These are phyloP conservation scores for Fusarium euwallaceae DNA, from an alignment of 2,329 filamentous ascomycete species.

Conservation along the genomic window DNA sequence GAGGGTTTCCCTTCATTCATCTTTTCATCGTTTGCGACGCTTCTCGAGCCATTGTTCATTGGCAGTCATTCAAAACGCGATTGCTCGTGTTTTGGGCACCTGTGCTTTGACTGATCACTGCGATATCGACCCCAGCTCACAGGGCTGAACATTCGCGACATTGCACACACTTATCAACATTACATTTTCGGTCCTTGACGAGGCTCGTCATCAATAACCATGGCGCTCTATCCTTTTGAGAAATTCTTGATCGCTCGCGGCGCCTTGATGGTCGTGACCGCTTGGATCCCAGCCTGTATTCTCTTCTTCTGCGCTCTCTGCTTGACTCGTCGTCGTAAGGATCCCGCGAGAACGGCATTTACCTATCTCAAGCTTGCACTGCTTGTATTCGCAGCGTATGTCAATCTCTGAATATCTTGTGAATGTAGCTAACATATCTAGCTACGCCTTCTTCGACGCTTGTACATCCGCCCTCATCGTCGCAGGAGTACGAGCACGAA, in stretches of 20 bases:
- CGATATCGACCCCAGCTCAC: background rate
- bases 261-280: slow-evolving; percentile 29
- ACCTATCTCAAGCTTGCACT: slow-evolving; percentile 44
- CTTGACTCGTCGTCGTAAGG: slow-evolving; percentile 35
- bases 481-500: background rate
- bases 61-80: background rate
- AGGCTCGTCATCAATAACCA: background rate
- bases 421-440: slow-evolving; percentile 2
- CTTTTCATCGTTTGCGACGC: background rate
- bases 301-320: slow-evolving; percentile 43
- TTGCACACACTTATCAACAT: background rate
- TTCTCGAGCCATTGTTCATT: background rate
- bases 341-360: slow-evolving; percentile 44
- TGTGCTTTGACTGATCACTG: background rate
- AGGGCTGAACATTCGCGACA: background rate
- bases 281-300: slow-evolving; percentile 30
- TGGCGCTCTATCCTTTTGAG: slow-evolving; percentile 6
- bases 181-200: background rate
- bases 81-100: background rate
- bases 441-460: slow-evolving; percentile 39
- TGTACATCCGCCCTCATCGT: slow-evolving; percentile 22
- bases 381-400: slow-evolving; percentile 44
- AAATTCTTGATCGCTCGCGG: slow-evolving; percentile 20
- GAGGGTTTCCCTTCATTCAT: background rate
- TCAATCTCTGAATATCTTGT: background rate